Conservation (phyloP, 2,329 filamentous ascomycete genomes). For the Penicillium psychrosexuale region DNA sequence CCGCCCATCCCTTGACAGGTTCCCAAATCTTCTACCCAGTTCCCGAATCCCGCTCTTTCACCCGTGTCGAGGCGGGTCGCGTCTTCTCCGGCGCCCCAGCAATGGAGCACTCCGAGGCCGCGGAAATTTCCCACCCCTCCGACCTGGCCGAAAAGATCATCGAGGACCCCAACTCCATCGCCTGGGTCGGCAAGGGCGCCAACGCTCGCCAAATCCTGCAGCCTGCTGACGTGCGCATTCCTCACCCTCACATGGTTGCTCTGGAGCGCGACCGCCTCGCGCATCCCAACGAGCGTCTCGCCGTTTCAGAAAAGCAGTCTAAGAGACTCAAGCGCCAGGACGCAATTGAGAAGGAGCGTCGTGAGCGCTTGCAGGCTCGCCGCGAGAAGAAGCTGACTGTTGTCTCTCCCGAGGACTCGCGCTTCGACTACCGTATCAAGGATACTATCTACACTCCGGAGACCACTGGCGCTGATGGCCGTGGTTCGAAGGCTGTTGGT, state of each 20-base stretch:
- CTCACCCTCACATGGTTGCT: conserved; percentile 58
- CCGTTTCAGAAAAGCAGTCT: conserved; percentile 40
- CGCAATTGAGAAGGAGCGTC: conserved; percentile 40
- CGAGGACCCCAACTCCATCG: conserved; percentile 35
- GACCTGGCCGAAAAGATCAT: conserved; percentile 36
- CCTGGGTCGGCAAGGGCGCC: conserved; percentile 43
- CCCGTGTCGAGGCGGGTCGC: conserved; percentile 62
- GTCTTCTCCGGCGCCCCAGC: conserved; percentile 53
- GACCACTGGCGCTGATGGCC: conserved; percentile 54
- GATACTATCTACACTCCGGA: conserved; percentile 54
- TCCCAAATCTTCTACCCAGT: conserved; percentile 61
- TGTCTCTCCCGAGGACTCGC: conserved; percentile 46
- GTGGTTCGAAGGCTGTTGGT: conserved; percentile 53
- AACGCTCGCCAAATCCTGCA: conserved; percentile 52
- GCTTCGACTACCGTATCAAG: conserved; percentile 61
- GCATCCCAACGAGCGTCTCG: conserved; percentile 33
- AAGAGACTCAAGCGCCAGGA: conserved; percentile 44
- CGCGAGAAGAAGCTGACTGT: conserved; percentile 45
- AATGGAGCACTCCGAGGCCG: conserved; percentile 26
- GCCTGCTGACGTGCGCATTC: conserved; percentile 61
- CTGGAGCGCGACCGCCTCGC: conserved; percentile 46
- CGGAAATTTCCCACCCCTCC: conserved; percentile 24
- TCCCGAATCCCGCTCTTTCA: conserved; percentile 62
- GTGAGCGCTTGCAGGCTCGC: conserved; percentile 38
- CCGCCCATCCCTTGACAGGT: conserved; percentile 54